Percentiles rank a stretch among this genome's conserved stretches.
Conservation (phyloP, 306 rosid species). For the Sphenostylis stenocarpa region DNA sequence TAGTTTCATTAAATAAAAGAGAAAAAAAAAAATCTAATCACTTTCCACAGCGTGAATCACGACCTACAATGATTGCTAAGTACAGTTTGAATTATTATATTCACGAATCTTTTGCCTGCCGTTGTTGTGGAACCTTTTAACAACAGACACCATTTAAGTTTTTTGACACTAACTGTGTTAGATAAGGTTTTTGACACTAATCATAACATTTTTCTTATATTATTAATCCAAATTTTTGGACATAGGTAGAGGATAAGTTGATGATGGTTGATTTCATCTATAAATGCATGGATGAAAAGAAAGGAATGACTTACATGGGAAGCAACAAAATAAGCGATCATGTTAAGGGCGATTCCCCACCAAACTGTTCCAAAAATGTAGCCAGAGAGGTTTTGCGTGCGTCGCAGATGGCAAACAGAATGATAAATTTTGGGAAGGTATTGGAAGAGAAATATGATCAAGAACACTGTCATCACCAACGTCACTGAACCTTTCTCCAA, state of each 20-base stretch:
- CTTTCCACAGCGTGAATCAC: background rate
- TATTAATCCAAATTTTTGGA: background rate
- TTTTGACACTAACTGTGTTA: background rate
- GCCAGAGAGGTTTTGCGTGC: constrained; percentile 84
- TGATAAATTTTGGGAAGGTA: constrained; percentile 84
- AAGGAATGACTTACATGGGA: constrained; percentile 69
- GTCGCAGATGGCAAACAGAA: constrained; percentile 69
- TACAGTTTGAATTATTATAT: background rate
- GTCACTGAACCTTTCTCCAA: constrained; percentile 68
- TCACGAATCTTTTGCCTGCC: background rate
- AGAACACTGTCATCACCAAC: constrained; percentile 72
- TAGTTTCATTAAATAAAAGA: background rate
- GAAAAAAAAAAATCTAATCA: background rate
- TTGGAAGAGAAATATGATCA: constrained; percentile 71
- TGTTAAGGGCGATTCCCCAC: constrained; percentile 99
- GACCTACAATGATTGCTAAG: background rate
- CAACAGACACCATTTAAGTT: background rate
- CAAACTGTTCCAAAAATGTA: constrained; percentile 89
- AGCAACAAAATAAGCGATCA: constrained; percentile 89
- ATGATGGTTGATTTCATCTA: no score
- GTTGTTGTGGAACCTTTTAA: background rate
- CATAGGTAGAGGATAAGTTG: no score
- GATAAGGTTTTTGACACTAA: background rate
- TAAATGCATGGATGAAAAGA: no score
- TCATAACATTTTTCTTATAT: background rate